A percentile compares a stretch with the other conserved stretches of the same genome.
These are phyloP conservation scores for Salix brachista DNA, from an alignment of 345 rosid species.

Conservation along the genomic window DNA sequence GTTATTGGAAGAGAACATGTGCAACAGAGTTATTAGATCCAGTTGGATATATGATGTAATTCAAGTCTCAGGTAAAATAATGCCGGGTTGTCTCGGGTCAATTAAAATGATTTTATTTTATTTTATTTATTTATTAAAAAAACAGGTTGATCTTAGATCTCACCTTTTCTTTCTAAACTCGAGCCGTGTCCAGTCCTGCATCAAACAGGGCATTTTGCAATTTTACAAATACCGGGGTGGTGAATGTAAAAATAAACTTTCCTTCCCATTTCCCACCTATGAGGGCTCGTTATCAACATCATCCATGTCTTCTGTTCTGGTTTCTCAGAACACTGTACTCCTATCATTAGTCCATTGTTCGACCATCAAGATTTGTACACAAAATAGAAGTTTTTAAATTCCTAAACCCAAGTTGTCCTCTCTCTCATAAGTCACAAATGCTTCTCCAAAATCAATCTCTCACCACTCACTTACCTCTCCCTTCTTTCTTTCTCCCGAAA, in stretches of 20 bases:
- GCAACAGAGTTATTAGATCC: no score
- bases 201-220: background rate
- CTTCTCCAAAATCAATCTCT: slow-evolving; percentile 56
- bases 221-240: background rate
- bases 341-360: background rate
- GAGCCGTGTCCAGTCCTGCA: no score
- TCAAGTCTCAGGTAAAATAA: no score
- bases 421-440: slow-evolving; percentile 26
- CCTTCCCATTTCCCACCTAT: background rate
- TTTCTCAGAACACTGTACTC: background rate
- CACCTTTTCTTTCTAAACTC: no score
- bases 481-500: slow-evolving; percentile 28
- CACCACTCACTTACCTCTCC: slow-evolving; percentile 32
- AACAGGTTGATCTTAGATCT: no score
- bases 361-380: background rate
- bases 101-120: no score
- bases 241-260: background rate
- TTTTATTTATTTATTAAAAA: no score
- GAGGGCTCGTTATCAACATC: background rate
- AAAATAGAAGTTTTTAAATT: no score
- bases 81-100: no score
- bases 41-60: no score
- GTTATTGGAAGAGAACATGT: background rate
- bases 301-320: background rate
- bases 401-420: background rate